Conservation (phyloP, 2,329 filamentous ascomycete species). For the Curvularia eragrostidis region DNA sequence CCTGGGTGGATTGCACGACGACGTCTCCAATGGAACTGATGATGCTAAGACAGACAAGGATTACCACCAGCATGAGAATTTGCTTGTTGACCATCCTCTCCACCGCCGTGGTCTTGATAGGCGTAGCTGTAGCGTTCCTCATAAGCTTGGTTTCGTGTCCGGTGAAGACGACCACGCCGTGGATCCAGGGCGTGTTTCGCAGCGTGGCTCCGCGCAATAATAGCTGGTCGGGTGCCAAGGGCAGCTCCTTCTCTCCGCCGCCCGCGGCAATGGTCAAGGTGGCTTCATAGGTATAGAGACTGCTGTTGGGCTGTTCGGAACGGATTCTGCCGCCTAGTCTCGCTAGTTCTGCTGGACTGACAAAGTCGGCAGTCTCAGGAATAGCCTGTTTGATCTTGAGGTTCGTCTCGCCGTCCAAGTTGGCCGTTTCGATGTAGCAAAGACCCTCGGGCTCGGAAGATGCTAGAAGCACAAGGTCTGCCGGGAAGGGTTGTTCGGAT, state of each 20-base stretch:
- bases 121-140: conserved; percentile 95
- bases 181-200: conserved; percentile 95
- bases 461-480: conserved; percentile 88
- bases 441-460: conserved; percentile 96
- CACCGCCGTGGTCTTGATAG: conserved; percentile 96
- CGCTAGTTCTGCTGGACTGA: conserved; percentile 85
- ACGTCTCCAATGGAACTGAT: conserved; percentile 92
- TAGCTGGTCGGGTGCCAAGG: conserved; percentile 90
- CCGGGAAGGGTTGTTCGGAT: conserved; percentile 93
- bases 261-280: conserved; percentile 90
- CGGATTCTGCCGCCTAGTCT: conserved; percentile 84
- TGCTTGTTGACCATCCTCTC: conserved; percentile 93
- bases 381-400: conserved; percentile 98
- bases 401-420: conserved; percentile 97
- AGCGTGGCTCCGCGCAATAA: conserved; percentile 91
- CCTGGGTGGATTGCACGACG: conserved; percentile 70
- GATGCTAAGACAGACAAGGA: conserved; percentile 83
- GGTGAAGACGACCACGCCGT: conserved; percentile 94
- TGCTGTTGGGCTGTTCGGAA: conserved; percentile 98
- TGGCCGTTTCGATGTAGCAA: conserved; percentile 98
- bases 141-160: conserved; percentile 99
- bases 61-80: conserved; percentile 85
- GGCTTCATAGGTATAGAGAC: conserved; percentile 96
- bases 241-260: conserved; percentile 89
- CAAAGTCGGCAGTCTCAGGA: conserved; percentile 86